phyloP scores from a whole-genome alignment of 2,329 filamentous ascomycete genomes.

The Colletotrichum gigasporum region DNA sequence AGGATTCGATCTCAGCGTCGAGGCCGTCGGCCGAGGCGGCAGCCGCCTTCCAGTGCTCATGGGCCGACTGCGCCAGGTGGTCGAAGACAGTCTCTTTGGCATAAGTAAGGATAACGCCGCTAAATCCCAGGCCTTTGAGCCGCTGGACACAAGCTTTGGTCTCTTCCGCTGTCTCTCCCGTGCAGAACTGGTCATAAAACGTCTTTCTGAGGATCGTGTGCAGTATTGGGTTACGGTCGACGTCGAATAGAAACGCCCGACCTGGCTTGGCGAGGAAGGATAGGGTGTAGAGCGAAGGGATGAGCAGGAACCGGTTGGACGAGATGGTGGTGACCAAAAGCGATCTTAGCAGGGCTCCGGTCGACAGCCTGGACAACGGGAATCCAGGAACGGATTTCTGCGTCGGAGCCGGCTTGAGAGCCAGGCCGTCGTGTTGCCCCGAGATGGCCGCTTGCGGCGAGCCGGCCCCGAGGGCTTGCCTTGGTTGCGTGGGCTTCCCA shows the following conservation, averaged over 20 bases:
- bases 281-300: slow-evolving; percentile 47
- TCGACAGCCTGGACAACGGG: slow-evolving; percentile 43
- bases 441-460: slow-evolving; percentile 18
- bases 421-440: background rate
- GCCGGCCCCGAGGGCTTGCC: slow-evolving; percentile 10
- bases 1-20: slow-evolving; percentile 46
- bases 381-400: background rate
- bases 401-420: background rate
- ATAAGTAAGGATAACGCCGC: slow-evolving; percentile 66
- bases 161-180: slow-evolving; percentile 58
- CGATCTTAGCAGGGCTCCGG: slow-evolving; percentile 48
- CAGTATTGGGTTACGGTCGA: slow-evolving; percentile 61
- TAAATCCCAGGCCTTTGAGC: slow-evolving; percentile 60
- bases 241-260: slow-evolving; percentile 45
- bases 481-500: slow-evolving; percentile 23
- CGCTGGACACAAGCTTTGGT: slow-evolving; percentile 52
- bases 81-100: slow-evolving; percentile 55
- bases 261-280: slow-evolving; percentile 48
- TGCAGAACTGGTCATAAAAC: slow-evolving; percentile 66
- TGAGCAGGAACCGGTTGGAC: slow-evolving; percentile 51
- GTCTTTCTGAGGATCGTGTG: slow-evolving; percentile 58
- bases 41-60: slow-evolving; percentile 15
- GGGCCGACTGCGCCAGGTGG: slow-evolving; percentile 38
- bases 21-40: slow-evolving; percentile 8
- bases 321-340: slow-evolving; percentile 56